Conservation (phyloP, 2,329 filamentous ascomycete species). For the Colletotrichum cordylinicola region DNA sequence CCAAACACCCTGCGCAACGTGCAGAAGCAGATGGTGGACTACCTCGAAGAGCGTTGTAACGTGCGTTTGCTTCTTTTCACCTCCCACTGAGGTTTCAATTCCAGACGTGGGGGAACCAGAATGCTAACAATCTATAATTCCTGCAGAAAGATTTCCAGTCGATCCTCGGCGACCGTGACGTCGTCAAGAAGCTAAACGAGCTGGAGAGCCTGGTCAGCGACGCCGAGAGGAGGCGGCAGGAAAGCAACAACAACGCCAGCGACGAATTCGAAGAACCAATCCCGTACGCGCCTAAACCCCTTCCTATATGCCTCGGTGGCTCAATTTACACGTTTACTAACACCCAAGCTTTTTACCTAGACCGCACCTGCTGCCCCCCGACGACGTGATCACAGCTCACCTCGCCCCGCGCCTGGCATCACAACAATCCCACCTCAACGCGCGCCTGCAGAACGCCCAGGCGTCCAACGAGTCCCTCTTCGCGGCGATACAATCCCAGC, state of each 20-base stretch:
- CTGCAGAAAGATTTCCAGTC: conserved; percentile 60
- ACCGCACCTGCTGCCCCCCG: conserved; percentile 62
- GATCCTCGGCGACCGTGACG: conserved; percentile 56
- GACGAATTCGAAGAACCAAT: conserved; percentile 36
- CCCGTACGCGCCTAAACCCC: conserved; percentile 45
- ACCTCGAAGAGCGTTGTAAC: conserved; percentile 59
- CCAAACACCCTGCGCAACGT: conserved; percentile 58
- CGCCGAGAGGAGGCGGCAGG: conserved; percentile 45
- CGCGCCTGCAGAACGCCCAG: conserved; percentile 61
- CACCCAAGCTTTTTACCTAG: conserved; percentile 31
- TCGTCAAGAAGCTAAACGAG: conserved; percentile 64
- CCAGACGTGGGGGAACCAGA: not conserved
- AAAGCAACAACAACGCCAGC: conserved; percentile 25
- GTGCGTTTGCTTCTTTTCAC: conserved; percentile 34
- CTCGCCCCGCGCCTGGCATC: conserved; percentile 56
- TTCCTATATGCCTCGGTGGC: not conserved
- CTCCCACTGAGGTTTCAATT: not conserved
- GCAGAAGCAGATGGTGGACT: conserved; percentile 63
- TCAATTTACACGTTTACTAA: not conserved
- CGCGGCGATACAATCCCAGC: conserved; percentile 57
- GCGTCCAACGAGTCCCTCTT: conserved; percentile 61
- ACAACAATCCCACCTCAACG: conserved; percentile 63
- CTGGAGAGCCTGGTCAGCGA: conserved; percentile 61
- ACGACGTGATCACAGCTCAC: conserved; percentile 59
- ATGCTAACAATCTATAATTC: not conserved